Evolutionary conservation across 2,329 filamentous ascomycete species (phyloP), one percentile per base, ranked within the genome.

Genomic region (Xylaria sp.): DNA sequence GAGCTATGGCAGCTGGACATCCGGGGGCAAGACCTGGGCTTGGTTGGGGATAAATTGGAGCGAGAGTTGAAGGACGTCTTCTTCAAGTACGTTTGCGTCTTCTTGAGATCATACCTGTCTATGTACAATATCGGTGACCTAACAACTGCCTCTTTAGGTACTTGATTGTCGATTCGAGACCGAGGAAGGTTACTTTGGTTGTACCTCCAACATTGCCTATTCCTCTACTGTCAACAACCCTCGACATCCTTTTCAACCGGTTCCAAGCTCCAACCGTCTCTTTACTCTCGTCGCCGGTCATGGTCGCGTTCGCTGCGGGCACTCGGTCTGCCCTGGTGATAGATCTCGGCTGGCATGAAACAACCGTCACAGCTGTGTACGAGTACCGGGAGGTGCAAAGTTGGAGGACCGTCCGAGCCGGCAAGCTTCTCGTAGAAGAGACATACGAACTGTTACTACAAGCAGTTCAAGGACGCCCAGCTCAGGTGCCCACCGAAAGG

Each of bases 331-430:
- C 91, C 0, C 80, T 99, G 48, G 89, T 98, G 0, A 85, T 99
- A 43, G 94, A 99, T 76, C 86, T 99, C 68, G 96, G 95, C 50
- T 99, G 96, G 96, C 86, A 90, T 48, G 96, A 98, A 79, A 97
- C 94, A 0, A 87, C 91, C 0, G 88, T 97, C 25, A 97, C 93
- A 0, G 92, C 90, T 6, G 86, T 98, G 7, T 98, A 94, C 76
- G 96, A 99, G 80, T 97, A 94, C 78, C 90, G 93, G 62, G 94
- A 97, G 78, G 88, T 97, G 1, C 84, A 86, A 18, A 89, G 88
- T 62, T 87, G 85, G 65, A 86, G 93, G 62, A 95, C 88, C 45
- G 84, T 93, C 15, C 86, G 96, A 71, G 94, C 89, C 39, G 93
- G 91, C 67, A 94, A 90, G 75, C 79, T 87, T 65, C 81, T 98